phyloP scores from a whole-genome alignment of 2,329 filamentous ascomycete species.

The Epichloe elymi region DNA sequence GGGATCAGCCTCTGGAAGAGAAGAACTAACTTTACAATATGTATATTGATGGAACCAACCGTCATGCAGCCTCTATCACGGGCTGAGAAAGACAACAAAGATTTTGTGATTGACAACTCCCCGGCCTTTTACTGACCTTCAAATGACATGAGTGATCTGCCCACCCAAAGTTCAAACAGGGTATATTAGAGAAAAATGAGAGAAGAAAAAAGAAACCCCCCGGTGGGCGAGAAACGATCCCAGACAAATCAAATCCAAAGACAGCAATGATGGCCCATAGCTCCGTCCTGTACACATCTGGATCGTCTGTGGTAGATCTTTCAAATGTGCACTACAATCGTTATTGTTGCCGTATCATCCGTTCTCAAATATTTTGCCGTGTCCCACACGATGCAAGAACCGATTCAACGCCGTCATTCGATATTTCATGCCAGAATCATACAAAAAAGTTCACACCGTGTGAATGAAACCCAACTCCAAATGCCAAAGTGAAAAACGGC shows the following conservation, averaged over 20 bases:
- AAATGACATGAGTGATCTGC: not conserved
- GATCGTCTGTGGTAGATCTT: not conserved
- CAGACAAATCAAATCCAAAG: not conserved
- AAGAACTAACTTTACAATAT: not conserved
- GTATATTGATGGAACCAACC: not conserved
- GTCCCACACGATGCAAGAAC: constrained; percentile 5
- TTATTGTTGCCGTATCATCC: not conserved
- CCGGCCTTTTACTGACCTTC: not conserved
- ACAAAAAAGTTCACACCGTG: not conserved
- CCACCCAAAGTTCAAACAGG: constrained; percentile 5
- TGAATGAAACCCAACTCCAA: not conserved
- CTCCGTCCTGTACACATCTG: not conserved
- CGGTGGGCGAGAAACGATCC: not conserved
- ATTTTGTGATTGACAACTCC: not conserved
- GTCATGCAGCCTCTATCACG: not conserved
- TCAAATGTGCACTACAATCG: not conserved
- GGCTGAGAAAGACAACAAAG: not conserved
- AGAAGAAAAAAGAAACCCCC: not conserved
- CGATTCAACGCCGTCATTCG: constrained; percentile 6
- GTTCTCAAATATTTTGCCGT: not conserved
- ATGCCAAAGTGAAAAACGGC: not conserved
- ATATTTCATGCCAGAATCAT: constrained; percentile 4
- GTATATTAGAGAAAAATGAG: constrained; percentile 7
- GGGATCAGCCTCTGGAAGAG: not conserved
- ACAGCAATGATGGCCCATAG: not conserved